Percentiles rank a stretch among this genome's conserved stretches.
Evolutionary conservation across 202 grass and related monocot genomes (phyloP).

Genomic region (Hordeum pubiflorum): DNA sequence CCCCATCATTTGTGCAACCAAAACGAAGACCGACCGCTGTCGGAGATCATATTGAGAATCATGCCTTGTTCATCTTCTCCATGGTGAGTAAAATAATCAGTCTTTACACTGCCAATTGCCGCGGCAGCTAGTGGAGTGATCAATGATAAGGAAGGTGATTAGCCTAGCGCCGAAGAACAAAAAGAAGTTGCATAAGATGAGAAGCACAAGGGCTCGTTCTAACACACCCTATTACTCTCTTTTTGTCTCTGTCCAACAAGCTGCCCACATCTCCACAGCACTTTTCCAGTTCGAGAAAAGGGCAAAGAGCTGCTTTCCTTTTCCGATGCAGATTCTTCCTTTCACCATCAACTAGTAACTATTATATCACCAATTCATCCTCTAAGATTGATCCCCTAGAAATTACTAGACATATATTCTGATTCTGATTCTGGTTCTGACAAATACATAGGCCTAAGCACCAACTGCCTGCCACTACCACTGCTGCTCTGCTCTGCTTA

Average conservation of each 20-base stretch:
- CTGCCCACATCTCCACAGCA: background rate
- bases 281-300: slow-evolving; percentile 38
- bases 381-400: background rate
- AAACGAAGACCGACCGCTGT: background rate
- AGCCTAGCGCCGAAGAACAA: slow-evolving; percentile 35
- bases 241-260: slow-evolving; percentile 32
- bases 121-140: slow-evolving; percentile 21
- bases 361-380: background rate
- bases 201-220: background rate
- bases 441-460: slow-evolving; percentile 4
- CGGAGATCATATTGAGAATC: slow-evolving; percentile 13
- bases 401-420: slow-evolving; percentile 21
- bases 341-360: slow-evolving; percentile 3
- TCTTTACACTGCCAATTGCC: slow-evolving; percentile 7
- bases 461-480: background rate
- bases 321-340: slow-evolving; percentile 34
- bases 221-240: background rate
- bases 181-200: background rate
- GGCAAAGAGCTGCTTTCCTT: slow-evolving; percentile 45
- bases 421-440: slow-evolving; percentile 30
- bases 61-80: slow-evolving; percentile 1
- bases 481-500: slow-evolving; percentile 5
- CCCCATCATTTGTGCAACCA: slow-evolving; percentile 15
- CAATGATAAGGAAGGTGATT: slow-evolving; percentile 34
- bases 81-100: slow-evolving; percentile 12